Evolutionary conservation across 2,329 filamentous ascomycete genomes (phyloP).

Genomic region (Pseudogymnoascus destructans): DNA sequence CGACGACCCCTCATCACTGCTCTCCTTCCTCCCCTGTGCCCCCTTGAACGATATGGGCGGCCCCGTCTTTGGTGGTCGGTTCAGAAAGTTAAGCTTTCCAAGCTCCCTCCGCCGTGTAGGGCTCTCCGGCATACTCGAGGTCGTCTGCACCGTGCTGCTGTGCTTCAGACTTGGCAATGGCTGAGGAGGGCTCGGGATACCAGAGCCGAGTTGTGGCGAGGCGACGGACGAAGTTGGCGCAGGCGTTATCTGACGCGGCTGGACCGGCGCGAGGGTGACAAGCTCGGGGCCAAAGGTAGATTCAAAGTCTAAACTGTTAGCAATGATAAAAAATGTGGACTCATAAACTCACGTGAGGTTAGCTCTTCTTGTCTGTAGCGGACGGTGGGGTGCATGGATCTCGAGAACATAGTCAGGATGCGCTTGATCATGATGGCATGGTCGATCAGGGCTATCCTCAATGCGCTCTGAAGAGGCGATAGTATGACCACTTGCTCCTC

Average conservation of each 20-base stretch:
- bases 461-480: slow-evolving; percentile 56
- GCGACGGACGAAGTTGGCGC: slow-evolving; percentile 27
- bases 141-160: slow-evolving; percentile 16
- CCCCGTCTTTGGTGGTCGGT: background rate
- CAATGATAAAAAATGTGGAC: slow-evolving; percentile 10
- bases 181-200: slow-evolving; percentile 11
- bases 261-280: slow-evolving; percentile 43
- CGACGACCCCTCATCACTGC: slow-evolving; percentile 10
- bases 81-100: background rate
- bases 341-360: slow-evolving; percentile 43
- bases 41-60: background rate
- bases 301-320: slow-evolving; percentile 40
- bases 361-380: slow-evolving; percentile 45
- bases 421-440: slow-evolving; percentile 81
- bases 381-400: slow-evolving; percentile 43
- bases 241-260: slow-evolving; percentile 29
- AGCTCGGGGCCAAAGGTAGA: slow-evolving; percentile 53
- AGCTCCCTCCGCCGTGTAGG: background rate
- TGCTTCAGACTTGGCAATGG: slow-evolving; percentile 20
- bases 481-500: slow-evolving; percentile 38
- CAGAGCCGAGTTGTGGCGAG: slow-evolving; percentile 11
- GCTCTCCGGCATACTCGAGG: background rate
- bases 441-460: slow-evolving; percentile 76
- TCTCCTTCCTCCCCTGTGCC: slow-evolving; percentile 11
- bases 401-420: slow-evolving; percentile 57